Evolutionary conservation across 2,329 filamentous ascomycete genomes (phyloP).

Genomic region (Rhynchosporium graminicola): DNA sequence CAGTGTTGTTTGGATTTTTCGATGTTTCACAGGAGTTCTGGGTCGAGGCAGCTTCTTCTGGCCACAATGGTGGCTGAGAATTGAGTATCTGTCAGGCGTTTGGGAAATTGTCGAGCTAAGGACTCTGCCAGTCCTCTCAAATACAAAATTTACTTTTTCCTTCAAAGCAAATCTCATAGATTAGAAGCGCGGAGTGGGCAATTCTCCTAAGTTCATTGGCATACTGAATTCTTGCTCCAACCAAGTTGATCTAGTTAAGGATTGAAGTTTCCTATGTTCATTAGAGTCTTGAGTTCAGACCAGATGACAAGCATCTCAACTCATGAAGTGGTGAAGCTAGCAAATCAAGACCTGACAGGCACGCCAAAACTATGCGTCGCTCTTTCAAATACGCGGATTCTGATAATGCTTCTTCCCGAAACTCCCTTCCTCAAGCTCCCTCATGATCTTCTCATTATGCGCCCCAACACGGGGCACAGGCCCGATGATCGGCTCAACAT

Average conservation of each 20-base stretch:
- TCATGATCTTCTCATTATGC: constrained; percentile 17
- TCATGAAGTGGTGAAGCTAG: too few relatives aligned
- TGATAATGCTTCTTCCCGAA: constrained; percentile 14
- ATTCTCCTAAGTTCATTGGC: not conserved
- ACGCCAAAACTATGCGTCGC: not conserved
- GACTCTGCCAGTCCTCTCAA: not conserved
- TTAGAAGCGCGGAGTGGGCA: not conserved
- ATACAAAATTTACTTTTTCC: constrained; percentile 1
- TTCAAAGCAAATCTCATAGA: not conserved
- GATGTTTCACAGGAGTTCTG: constrained; percentile 17
- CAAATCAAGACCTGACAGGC: too few relatives aligned
- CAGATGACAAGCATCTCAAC: not conserved
- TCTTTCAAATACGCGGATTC: constrained; percentile 6
- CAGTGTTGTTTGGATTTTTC: not conserved
- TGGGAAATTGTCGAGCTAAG: constrained; percentile 1
- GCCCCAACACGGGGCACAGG: constrained; percentile 15
- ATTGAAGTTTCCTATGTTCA: not conserved
- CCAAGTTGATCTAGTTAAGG: not conserved
- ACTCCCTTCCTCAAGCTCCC: constrained; percentile 10
- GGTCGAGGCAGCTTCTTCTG: not conserved
- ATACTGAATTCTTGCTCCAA: not conserved
- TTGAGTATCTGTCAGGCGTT: constrained; percentile 17
- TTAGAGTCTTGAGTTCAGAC: not conserved
- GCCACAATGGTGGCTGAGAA: not conserved
- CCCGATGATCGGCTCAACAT: constrained; percentile 15